These are phyloP conservation scores for Tylopilus sp. DNA, from an alignment of 768 basidiomycete species.

Conservation along the genomic window DNA sequence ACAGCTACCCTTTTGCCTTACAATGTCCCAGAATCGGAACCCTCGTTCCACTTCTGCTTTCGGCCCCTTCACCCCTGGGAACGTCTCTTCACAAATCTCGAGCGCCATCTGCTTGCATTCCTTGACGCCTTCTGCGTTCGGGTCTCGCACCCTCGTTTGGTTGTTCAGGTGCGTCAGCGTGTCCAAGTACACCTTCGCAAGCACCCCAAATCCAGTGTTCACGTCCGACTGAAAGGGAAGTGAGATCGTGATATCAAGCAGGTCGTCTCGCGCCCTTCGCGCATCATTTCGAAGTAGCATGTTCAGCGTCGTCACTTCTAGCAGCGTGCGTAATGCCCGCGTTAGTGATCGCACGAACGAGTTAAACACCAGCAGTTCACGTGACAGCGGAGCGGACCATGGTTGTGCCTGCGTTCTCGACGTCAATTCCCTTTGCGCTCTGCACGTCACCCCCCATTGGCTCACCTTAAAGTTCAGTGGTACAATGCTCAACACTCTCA, in stretches of 20 bases:
- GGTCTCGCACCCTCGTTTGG: conserved; percentile 70
- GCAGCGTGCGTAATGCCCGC: conserved; percentile 81
- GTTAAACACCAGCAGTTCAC: conserved; percentile 97
- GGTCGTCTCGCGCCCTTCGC: conserved; percentile 81
- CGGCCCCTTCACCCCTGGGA: conserved; percentile 86
- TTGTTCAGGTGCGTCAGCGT: conserved; percentile 87
- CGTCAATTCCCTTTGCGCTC: not conserved
- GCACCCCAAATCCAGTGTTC: conserved; percentile 96
- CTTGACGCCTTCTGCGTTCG: conserved; percentile 72
- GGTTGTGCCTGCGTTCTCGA: conserved; percentile 61
- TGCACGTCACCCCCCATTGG: not conserved
- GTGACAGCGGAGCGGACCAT: conserved; percentile 95
- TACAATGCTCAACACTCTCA: conserved; percentile 94
- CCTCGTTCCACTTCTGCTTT: conserved; percentile 90
- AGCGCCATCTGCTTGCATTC: conserved; percentile 86
- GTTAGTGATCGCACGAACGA: conserved; percentile 92
- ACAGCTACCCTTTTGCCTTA: conserved; percentile 40
- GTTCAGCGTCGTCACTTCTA: conserved; percentile 90
- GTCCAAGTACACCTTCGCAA: conserved; percentile 95
- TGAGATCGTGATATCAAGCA: conserved; percentile 87
- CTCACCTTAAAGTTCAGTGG: conserved; percentile 90
- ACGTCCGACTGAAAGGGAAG: conserved; percentile 95
- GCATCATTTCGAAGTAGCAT: conserved; percentile 91
- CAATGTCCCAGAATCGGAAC: conserved; percentile 98
- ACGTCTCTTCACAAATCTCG: conserved; percentile 90